Conservation (phyloP, 2,329 filamentous ascomycete genomes). For the Trichoderma oligosporum region DNA sequence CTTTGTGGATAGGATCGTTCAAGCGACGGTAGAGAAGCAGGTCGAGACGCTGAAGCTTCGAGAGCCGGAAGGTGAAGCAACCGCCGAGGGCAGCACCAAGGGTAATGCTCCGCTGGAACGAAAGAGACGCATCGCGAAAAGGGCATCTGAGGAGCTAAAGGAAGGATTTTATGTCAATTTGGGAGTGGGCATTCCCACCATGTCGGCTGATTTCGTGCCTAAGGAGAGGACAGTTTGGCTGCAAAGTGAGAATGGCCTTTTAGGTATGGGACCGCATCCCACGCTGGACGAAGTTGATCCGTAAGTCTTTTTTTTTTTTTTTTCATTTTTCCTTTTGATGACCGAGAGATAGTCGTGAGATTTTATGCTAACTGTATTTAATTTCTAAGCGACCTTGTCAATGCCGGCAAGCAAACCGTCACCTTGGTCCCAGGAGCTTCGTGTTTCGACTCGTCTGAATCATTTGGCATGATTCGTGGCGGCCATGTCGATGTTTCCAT, state of each 20-base stretch:
- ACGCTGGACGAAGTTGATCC: slow-evolving; percentile 67
- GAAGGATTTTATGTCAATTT: slow-evolving; percentile 78
- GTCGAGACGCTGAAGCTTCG: slow-evolving; percentile 66
- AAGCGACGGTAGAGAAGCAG: slow-evolving; percentile 65
- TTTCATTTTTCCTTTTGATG: fast-evolving
- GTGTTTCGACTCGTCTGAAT: slow-evolving; percentile 76
- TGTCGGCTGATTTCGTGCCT: slow-evolving; percentile 74
- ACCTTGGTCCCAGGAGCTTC: slow-evolving; percentile 73
- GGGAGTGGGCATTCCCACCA: slow-evolving; percentile 78
- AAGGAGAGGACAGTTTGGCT: slow-evolving; percentile 70
- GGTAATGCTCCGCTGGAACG: slow-evolving; percentile 48
- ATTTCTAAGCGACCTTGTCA: slow-evolving; percentile 63
- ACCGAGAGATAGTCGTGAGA: too few relatives aligned
- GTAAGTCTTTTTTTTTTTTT: slow-evolving; percentile 28
- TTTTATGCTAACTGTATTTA: not conserved
- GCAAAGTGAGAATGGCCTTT: slow-evolving; percentile 80
- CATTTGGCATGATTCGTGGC: slow-evolving; percentile 82
- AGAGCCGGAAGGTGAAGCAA: slow-evolving; percentile 35
- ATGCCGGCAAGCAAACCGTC: slow-evolving; percentile 84
- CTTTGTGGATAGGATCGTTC: slow-evolving; percentile 77
- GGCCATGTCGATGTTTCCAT: slow-evolving; percentile 83
- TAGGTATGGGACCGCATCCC: slow-evolving; percentile 80
- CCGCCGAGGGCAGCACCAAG: slow-evolving; percentile 38
- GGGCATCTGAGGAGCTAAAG: slow-evolving; percentile 77
- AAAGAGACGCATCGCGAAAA: slow-evolving; percentile 68